Evolutionary conservation across 2,329 filamentous ascomycete species (phyloP).

Genomic region (Cladosporium sp.): DNA sequence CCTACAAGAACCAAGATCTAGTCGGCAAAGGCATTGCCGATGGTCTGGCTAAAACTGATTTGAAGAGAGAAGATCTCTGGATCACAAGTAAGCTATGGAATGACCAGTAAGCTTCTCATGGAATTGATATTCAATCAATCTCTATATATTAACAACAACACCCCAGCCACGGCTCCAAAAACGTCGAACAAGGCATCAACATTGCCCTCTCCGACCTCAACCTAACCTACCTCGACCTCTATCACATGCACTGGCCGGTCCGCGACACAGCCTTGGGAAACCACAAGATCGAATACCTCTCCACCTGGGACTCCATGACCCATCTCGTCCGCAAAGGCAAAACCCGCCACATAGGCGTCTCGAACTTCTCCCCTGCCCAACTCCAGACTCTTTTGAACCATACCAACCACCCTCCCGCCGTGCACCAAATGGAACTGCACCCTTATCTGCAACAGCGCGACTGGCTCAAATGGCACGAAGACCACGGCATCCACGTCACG

Average conservation of each 20-base stretch:
- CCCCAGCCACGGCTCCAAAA: constrained; percentile 26
- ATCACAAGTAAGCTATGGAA: constrained; percentile 39
- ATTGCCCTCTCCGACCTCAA: constrained; percentile 37
- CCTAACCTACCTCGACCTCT: constrained; percentile 41
- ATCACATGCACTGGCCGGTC: constrained; percentile 45
- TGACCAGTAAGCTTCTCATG: constrained; percentile 24
- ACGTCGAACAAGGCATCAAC: constrained; percentile 31
- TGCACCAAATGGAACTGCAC: constrained; percentile 56
- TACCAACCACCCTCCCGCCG: constrained; percentile 39
- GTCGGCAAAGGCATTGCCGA: constrained; percentile 41
- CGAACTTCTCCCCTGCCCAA: constrained; percentile 62
- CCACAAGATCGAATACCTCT: constrained; percentile 23
- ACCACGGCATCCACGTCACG: constrained; percentile 49
- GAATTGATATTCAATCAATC: neutral
- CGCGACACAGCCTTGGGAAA: constrained; percentile 6
- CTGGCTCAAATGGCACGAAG: constrained; percentile 48
- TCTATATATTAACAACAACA: constrained; percentile 4
- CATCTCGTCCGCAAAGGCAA: constrained; percentile 56
- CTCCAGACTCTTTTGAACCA: constrained; percentile 50
- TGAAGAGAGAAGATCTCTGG: constrained; percentile 35
- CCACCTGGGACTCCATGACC: constrained; percentile 66
- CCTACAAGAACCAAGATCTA: constrained; percentile 42
- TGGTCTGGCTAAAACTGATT: constrained; percentile 29
- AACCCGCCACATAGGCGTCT: constrained; percentile 69
- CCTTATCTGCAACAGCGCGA: constrained; percentile 60